phyloP scores from a whole-genome alignment of 106 monocot species.

The Dendrobium officinale region DNA sequence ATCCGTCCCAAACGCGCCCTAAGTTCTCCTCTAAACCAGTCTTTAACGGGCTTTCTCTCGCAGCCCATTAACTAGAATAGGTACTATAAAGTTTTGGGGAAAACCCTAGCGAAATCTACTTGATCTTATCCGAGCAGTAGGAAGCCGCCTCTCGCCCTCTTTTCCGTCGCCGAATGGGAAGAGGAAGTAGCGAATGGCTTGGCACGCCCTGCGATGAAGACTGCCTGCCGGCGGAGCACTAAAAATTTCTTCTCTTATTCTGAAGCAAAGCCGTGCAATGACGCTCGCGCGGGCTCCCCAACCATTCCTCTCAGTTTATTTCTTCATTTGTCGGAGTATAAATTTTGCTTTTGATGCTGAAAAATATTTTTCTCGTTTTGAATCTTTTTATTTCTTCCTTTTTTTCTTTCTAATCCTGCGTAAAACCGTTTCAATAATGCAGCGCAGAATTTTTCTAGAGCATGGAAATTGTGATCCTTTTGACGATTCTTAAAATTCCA shows the following conservation, averaged over 20 bases:
- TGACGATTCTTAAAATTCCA: no score
- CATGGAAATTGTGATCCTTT: no score
- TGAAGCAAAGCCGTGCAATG: constrained; percentile 6
- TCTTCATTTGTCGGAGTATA: background rate
- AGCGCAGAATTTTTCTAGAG: no score
- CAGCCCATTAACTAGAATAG: no score
- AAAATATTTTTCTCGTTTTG: no score
- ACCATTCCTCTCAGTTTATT: background rate
- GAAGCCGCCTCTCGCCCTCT: constrained; percentile 2
- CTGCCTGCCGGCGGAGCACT: constrained; percentile 6
- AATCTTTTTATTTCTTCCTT: no score
- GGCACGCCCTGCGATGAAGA: constrained; percentile 12
- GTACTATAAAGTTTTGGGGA: background rate
- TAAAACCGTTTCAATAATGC: no score
- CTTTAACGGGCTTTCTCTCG: no score
- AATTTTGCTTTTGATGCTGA: no score
- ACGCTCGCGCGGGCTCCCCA: constrained; percentile 6
- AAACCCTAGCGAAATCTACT: constrained; percentile 4
- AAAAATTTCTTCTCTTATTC: background rate
- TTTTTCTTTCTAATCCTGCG: no score
- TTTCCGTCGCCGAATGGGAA: background rate
- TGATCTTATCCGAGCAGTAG: constrained; percentile 7
- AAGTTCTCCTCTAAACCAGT: no score
- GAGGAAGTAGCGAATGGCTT: background rate
- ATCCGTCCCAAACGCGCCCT: no score